Percentiles rank a stretch among this genome's conserved stretches.
These are phyloP conservation scores for Boletus tylopilopsis DNA, from an alignment of 768 basidiomycete genomes.

Conservation along the genomic window DNA sequence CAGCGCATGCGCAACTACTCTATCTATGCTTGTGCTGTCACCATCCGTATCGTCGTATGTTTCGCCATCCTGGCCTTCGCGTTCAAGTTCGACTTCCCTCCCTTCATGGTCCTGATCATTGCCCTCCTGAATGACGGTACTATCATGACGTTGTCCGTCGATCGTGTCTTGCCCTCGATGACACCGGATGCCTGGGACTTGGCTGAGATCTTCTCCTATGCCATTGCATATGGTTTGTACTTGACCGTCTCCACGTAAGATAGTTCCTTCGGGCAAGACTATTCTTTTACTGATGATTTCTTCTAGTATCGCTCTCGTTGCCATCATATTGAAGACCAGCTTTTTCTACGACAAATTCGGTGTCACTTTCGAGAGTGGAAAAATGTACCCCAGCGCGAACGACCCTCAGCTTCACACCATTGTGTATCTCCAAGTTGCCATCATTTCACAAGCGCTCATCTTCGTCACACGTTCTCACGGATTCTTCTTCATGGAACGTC, in stretches of 20 bases:
- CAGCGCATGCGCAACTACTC: conserved; percentile 99
- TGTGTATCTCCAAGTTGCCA: conserved; percentile 94
- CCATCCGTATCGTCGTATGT: conserved; percentile 98
- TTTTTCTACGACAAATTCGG: conserved; percentile 91
- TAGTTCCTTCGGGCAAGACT: background rate
- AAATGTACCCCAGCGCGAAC: conserved; percentile 35
- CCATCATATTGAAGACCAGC: conserved; percentile 77
- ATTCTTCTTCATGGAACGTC: conserved; percentile 97
- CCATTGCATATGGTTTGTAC: conserved; percentile 93
- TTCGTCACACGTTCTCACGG: conserved; percentile 93
- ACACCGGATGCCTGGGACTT: conserved; percentile 96
- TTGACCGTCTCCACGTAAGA: conserved; percentile 87
- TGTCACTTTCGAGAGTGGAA: conserved; percentile 47
- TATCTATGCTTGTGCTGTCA: conserved; percentile 94
- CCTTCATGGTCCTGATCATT: conserved; percentile 99
- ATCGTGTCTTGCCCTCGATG: conserved; percentile 90
- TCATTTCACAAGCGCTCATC: conserved; percentile 98
- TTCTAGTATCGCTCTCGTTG: conserved; percentile 66
- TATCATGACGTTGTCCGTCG: conserved; percentile 97
- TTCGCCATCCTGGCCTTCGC: conserved; percentile 94
- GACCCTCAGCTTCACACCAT: conserved; percentile 83
- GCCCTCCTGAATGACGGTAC: conserved; percentile 97
- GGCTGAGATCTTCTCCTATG: conserved; percentile 93
- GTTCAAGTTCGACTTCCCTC: conserved; percentile 98
- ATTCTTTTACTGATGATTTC: conserved; percentile 8